Evolutionary conservation across 768 basidiomycete genomes (phyloP).

Genomic region (Amanita muscaria): DNA sequence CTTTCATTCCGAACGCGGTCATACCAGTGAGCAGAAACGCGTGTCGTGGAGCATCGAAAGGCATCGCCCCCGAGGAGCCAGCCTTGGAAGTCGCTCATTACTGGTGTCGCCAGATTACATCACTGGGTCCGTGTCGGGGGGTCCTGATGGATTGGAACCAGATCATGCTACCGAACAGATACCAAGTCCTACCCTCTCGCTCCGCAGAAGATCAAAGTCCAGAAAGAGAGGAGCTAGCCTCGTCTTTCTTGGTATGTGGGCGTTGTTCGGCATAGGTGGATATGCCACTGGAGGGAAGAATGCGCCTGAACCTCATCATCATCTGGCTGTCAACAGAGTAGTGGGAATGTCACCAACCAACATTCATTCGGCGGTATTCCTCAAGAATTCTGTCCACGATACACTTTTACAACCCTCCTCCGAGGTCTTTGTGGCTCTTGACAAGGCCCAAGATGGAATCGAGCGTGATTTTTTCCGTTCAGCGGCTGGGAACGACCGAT

Average conservation of each 20-base stretch:
- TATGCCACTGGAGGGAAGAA: slow-evolving; percentile 22
- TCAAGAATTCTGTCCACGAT: background rate
- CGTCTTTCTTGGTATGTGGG: slow-evolving; percentile 73
- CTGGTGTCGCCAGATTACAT: slow-evolving; percentile 12
- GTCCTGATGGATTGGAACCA: slow-evolving; percentile 16
- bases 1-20: slow-evolving; percentile 64
- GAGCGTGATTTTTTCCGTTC: background rate
- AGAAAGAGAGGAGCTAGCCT: slow-evolving; percentile 67
- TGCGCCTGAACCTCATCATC: background rate
- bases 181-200: slow-evolving; percentile 15
- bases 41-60: slow-evolving; percentile 66
- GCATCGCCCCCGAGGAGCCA: slow-evolving; percentile 31
- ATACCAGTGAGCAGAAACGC: slow-evolving; percentile 36
- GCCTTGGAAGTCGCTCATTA: slow-evolving; percentile 31
- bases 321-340: slow-evolving; percentile 1
- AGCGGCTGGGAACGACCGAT: slow-evolving; percentile 38
- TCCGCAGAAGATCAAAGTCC: slow-evolving; percentile 46
- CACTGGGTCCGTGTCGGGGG: slow-evolving; percentile 20
- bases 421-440: background rate
- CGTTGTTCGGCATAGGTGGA: slow-evolving; percentile 61
- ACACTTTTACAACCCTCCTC: background rate
- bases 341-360: slow-evolving; percentile 1
- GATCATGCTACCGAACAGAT: slow-evolving; percentile 37
- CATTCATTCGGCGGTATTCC: background rate
- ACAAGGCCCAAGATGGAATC: background rate